Evolutionary conservation across 106 monocot genomes (phyloP).

Genomic region (Vanilla planifolia): DNA sequence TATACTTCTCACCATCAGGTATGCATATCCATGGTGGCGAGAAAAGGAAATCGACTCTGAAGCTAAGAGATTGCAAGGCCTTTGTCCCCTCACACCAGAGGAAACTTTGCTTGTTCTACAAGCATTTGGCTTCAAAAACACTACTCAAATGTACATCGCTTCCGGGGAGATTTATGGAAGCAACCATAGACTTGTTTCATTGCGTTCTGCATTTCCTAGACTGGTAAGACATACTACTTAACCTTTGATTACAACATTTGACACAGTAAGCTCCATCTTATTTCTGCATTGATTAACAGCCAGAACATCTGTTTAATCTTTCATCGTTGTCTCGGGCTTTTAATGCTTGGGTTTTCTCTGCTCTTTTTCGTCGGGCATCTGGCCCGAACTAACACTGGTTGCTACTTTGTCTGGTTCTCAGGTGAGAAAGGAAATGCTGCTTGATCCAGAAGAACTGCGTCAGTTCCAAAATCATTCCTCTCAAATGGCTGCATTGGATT

Average conservation of each 20-base stretch:
- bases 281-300: background rate
- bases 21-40: conserved; percentile 98
- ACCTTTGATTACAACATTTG: background rate
- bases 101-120: conserved; percentile 61
- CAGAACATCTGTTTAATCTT: no score
- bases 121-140: conserved; percentile 61
- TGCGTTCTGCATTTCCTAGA: conserved; percentile 57
- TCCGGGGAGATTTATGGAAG: conserved; percentile 89
- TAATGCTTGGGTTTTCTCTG: no score
- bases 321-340: no score
- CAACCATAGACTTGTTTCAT: conserved; percentile 40
- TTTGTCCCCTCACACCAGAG: conserved; percentile 89
- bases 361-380: no score
- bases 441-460: conserved; percentile 41
- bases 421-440: conserved; percentile 67
- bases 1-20: conserved; percentile 31
- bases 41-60: conserved; percentile 88
- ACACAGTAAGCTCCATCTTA: background rate
- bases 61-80: conserved; percentile 69
- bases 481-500: conserved; percentile 81
- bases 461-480: conserved; percentile 70
- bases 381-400: background rate
- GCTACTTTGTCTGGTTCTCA: conserved; percentile 12
- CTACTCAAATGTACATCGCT: conserved; percentile 79
- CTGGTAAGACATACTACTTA: conserved; percentile 38